Evolutionary conservation across 2,329 filamentous ascomycete species (phyloP).

Genomic region (Scedosporium apiospermum): DNA sequence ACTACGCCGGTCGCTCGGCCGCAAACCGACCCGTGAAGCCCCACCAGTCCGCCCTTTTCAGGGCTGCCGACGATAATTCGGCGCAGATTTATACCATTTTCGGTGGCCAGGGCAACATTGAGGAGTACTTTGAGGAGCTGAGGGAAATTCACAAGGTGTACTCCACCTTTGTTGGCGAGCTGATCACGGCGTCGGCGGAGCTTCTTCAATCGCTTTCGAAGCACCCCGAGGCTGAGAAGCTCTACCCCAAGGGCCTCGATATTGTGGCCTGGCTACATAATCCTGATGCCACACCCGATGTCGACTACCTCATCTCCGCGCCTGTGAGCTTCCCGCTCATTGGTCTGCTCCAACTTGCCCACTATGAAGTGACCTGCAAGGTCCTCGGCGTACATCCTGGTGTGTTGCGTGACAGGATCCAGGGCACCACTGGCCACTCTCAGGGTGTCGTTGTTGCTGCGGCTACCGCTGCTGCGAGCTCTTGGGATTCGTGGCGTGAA

Average conservation of each 20-base stretch:
- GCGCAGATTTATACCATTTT: constrained; percentile 90
- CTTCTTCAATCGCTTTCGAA: constrained; percentile 78
- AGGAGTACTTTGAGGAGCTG: constrained; percentile 98
- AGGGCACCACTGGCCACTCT: constrained; percentile 89
- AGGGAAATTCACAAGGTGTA: constrained; percentile 88
- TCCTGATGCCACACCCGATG: constrained; percentile 80
- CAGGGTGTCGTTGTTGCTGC: constrained; percentile 93
- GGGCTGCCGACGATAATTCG: constrained; percentile 74
- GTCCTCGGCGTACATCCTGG: constrained; percentile 84
- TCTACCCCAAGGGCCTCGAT: constrained; percentile 95
- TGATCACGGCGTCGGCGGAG: constrained; percentile 72
- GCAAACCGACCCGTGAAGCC: constrained; percentile 79
- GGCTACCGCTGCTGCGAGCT: constrained; percentile 79
- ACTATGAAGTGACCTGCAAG: constrained; percentile 92
- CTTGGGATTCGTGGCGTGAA: constrained; percentile 85
- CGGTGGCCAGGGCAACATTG: constrained; percentile 95
- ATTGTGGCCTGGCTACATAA: constrained; percentile 89
- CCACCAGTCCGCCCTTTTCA: constrained; percentile 86
- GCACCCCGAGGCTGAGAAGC: constrained; percentile 81
- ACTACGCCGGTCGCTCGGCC: constrained; percentile 81
- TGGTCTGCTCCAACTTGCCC: constrained; percentile 87
- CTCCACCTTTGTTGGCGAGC: constrained; percentile 78
- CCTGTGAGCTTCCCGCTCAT: constrained; percentile 95
- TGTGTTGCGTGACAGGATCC: constrained; percentile 72
- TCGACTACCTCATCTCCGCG: constrained; percentile 87